These are phyloP conservation scores for Comarum palustre DNA, from an alignment of 306 rosid genomes.

Conservation along the genomic window DNA sequence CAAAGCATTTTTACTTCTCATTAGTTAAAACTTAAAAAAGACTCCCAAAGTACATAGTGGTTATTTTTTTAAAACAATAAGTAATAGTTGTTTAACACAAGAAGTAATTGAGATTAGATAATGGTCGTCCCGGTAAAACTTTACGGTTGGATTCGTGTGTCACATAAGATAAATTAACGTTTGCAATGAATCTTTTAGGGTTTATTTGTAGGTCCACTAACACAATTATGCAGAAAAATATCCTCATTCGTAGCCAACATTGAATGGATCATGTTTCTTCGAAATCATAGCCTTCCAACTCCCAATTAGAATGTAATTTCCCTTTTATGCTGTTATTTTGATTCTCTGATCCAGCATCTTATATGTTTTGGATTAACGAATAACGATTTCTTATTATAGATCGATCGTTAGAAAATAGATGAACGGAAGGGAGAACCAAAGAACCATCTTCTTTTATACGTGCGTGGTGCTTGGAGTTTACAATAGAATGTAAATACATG, in stretches of 20 bases:
- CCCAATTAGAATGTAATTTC: background rate
- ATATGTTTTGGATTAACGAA: too few species aligned
- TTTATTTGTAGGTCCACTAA: constrained; percentile 12
- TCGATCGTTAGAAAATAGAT: background rate
- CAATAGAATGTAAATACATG: background rate
- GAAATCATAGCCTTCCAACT: background rate
- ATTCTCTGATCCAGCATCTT: background rate
- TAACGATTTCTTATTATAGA: background rate
- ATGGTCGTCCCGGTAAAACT: background rate
- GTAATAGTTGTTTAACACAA: background rate
- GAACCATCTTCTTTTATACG: background rate
- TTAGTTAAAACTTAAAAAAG: background rate
- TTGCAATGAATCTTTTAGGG: constrained; percentile 14
- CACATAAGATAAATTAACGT: constrained; percentile 8
- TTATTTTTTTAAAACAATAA: too few species aligned
- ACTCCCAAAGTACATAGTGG: too few species aligned
- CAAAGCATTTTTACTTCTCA: background rate
- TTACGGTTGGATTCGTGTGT: background rate
- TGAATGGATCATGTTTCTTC: constrained; percentile 10
- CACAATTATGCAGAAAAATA: background rate
- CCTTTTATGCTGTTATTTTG: background rate
- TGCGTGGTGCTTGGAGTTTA: background rate
- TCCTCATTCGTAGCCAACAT: background rate
- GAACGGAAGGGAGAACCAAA: background rate
- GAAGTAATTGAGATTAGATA: constrained; percentile 14